Conservation (phyloP, 768 basidiomycete species). For the Collybia sp. region DNA sequence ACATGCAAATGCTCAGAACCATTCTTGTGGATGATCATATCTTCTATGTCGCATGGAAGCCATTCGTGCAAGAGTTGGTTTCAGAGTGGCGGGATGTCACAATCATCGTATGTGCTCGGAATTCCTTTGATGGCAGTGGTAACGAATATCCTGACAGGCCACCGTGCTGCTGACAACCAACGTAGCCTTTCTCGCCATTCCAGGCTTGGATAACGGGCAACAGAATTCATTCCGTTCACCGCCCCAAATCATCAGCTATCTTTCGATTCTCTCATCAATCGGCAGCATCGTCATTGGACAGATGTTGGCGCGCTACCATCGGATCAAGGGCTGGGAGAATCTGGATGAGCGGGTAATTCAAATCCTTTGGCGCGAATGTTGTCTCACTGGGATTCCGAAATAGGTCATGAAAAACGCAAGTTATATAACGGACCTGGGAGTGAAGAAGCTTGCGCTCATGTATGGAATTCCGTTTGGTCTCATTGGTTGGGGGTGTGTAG, state of each 20-base stretch:
- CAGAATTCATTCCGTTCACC: constrained; percentile 8
- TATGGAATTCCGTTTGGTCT: constrained; percentile 6
- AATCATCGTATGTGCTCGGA: constrained; percentile 27
- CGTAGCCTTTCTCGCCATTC: constrained; percentile 39
- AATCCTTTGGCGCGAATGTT: neutral
- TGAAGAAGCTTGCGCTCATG: constrained; percentile 2
- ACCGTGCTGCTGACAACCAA: constrained; percentile 38
- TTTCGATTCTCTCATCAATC: constrained; percentile 23
- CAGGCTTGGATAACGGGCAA: constrained; percentile 19
- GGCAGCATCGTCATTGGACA: constrained; percentile 25
- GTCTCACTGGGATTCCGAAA: neutral
- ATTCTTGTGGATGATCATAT: constrained; percentile 31
- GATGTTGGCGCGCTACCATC: constrained; percentile 20
- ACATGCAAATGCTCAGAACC: constrained; percentile 26
- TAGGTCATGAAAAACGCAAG: constrained; percentile 1
- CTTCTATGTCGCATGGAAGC: constrained; percentile 26
- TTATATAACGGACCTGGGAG: neutral
- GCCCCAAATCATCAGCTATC: constrained; percentile 26
- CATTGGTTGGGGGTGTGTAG: constrained; percentile 4
- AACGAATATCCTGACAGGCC: constrained; percentile 18
- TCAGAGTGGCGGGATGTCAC: constrained; percentile 30
- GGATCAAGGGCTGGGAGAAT: constrained; percentile 5
- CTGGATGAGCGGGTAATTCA: constrained; percentile 4
- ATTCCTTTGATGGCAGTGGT: neutral
- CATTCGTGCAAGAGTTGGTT: constrained; percentile 23